Conservation (phyloP, 1,139 yeast genomes). For the Protomyces inouyei region DNA sequence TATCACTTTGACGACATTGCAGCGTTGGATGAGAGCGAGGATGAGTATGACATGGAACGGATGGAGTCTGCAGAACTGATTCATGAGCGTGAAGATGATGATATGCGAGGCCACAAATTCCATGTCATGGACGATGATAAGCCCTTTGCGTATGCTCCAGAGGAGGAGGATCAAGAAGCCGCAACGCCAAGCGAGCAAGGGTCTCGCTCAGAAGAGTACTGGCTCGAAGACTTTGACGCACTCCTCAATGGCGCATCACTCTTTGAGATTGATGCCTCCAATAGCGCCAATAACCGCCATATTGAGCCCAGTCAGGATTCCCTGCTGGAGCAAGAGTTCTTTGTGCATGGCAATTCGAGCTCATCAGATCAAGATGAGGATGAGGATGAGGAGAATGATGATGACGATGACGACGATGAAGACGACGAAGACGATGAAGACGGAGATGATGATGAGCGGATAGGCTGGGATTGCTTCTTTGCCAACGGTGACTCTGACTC, state of each 20-base stretch:
- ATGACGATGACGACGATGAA: neutral
- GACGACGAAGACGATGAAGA: conserved; percentile 13
- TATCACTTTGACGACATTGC: conserved; percentile 8
- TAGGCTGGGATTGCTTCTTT: conserved; percentile 22
- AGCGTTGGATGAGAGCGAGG: conserved; percentile 17
- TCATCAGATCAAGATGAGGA: neutral
- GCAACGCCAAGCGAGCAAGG: conserved; percentile 12
- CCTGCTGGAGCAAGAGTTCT: conserved; percentile 16
- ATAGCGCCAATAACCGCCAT: conserved; percentile 1
- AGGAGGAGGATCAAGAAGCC: conserved; percentile 1
- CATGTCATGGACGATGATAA: conserved; percentile 14
- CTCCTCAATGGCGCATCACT: conserved; percentile 10
- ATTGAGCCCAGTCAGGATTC: conserved; percentile 6
- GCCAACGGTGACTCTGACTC: conserved; percentile 16
- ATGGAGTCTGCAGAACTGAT: conserved; percentile 5
- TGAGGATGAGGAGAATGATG: neutral
- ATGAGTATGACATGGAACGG: conserved; percentile 20
- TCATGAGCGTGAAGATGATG: conserved; percentile 14
- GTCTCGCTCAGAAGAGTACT: conserved; percentile 15
- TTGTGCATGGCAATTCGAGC: conserved; percentile 3
- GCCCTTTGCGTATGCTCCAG: conserved; percentile 24
- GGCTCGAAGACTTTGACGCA: conserved; percentile 23
- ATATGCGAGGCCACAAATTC: conserved; percentile 11
- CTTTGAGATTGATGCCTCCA: conserved; percentile 8
- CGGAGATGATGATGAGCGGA: conserved; percentile 9